Percentiles rank a stretch among this genome's conserved stretches.
Evolutionary conservation across 371 early-diverging fungal genomes (phyloP).

Genomic region (Actinomucor elegans): DNA sequence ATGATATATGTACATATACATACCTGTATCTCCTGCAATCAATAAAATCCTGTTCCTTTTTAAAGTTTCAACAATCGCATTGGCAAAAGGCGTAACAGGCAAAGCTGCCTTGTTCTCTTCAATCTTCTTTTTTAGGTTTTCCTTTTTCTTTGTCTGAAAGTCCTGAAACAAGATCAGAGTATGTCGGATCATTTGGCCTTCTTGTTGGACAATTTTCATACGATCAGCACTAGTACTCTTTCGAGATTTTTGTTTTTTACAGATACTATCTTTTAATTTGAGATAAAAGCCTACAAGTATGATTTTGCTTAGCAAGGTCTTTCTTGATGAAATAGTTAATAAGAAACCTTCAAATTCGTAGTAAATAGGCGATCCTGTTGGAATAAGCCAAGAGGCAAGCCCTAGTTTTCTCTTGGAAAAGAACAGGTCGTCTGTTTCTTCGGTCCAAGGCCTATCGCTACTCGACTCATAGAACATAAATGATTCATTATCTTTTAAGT

Average conservation of each 20-base stretch:
- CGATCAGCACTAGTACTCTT: not conserved
- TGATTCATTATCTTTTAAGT: constrained; percentile 1
- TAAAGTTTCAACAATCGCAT: constrained; percentile 60
- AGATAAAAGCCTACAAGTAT: constrained; percentile 33
- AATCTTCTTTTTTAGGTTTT: constrained; percentile 47
- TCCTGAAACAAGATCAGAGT: constrained; percentile 60
- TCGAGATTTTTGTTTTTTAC: not conserved
- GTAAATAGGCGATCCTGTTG: constrained; percentile 45
- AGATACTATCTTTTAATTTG: constrained; percentile 32
- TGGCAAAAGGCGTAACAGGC: constrained; percentile 63
- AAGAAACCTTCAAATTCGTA: constrained; percentile 54
- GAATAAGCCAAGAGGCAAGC: constrained; percentile 39
- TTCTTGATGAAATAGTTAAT: no score
- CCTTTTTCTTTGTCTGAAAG: constrained; percentile 51
- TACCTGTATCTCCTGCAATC: constrained; percentile 84
- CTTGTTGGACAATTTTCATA: constrained; percentile 21
- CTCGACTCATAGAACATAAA: not conserved
- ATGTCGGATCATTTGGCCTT: constrained; percentile 48
- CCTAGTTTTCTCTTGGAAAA: constrained; percentile 41
- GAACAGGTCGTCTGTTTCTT: constrained; percentile 43
- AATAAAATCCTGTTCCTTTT: constrained; percentile 55
- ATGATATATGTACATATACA: no score
- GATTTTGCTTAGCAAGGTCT: no score
- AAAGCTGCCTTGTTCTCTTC: constrained; percentile 47
- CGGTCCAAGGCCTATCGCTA: constrained; percentile 33